Evolutionary conservation across 345 rosid species (phyloP).

Genomic region (Syzygium grande): DNA sequence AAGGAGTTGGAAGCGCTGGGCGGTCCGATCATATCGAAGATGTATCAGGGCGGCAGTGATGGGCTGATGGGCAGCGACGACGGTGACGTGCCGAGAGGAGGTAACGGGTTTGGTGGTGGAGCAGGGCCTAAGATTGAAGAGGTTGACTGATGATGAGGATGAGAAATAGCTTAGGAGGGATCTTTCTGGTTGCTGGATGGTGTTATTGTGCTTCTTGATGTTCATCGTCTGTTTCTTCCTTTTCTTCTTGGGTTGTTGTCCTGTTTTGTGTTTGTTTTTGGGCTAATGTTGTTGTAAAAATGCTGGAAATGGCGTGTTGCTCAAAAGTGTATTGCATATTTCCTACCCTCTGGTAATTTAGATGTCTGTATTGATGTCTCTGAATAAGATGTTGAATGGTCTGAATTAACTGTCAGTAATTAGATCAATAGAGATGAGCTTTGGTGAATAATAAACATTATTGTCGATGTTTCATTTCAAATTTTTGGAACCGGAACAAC

Average conservation of each 20-base stretch:
- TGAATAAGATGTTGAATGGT: rapidly evolving
- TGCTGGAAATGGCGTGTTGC: background rate
- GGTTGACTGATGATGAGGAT: slow-evolving; percentile 13
- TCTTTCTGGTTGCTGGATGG: background rate
- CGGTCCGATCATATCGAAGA: slow-evolving; percentile 19
- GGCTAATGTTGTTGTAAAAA: too few species aligned
- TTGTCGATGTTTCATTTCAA: too few species aligned
- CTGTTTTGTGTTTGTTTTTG: background rate
- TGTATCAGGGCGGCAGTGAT: slow-evolving; percentile 20
- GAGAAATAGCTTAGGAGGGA: background rate
- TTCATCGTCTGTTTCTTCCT: background rate
- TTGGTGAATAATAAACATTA: background rate
- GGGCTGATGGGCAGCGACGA: slow-evolving; percentile 1
- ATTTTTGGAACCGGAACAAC: too few species aligned
- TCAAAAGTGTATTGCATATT: background rate
- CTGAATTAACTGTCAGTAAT: background rate
- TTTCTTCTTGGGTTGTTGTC: background rate
- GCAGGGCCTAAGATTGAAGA: slow-evolving; percentile 28
- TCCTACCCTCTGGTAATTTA: background rate
- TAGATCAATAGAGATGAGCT: background rate
- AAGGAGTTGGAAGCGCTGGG: slow-evolving; percentile 20
- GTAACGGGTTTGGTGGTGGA: background rate
- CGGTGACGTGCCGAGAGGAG: background rate
- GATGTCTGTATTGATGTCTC: background rate
- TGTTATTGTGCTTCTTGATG: background rate